These are phyloP conservation scores for Strobilomyces dryophilus DNA, from an alignment of 768 basidiomycete genomes.

Conservation along the genomic window DNA sequence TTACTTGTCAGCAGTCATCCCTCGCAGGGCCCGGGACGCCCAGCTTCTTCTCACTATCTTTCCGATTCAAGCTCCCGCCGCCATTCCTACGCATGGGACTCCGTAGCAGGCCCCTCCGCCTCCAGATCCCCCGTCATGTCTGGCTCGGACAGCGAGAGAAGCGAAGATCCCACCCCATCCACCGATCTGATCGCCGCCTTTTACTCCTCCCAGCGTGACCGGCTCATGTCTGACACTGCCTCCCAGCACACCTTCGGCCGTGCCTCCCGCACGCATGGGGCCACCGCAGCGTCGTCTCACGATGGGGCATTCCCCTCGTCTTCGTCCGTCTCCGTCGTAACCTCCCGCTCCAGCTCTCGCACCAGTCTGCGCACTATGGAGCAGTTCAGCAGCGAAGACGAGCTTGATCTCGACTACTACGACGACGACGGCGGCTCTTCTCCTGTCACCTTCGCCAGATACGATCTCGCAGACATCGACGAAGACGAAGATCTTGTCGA, in stretches of 20 bases:
- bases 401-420: constrained; percentile 40
- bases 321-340: constrained; percentile 41
- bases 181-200: constrained; percentile 26
- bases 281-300: constrained; percentile 17
- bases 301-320: constrained; percentile 35
- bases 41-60: constrained; percentile 16
- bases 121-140: constrained; percentile 11
- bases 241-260: constrained; percentile 50
- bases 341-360: constrained; percentile 33
- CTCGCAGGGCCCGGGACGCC: constrained; percentile 27
- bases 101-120: not conserved
- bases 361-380: constrained; percentile 30
- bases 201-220: constrained; percentile 19
- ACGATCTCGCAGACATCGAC: constrained; percentile 34
- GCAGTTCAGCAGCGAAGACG: constrained; percentile 47
- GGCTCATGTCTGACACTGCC: constrained; percentile 36
- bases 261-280: constrained; percentile 31
- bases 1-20: constrained; percentile 31
- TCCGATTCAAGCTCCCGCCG: constrained; percentile 16
- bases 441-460: constrained; percentile 38
- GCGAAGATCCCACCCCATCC: constrained; percentile 36
- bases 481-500: constrained; percentile 28
- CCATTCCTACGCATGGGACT: constrained; percentile 9
- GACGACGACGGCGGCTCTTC: constrained; percentile 34
- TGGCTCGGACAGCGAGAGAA: constrained; percentile 29